These are phyloP conservation scores for Blastocystis sp. DNA, from an alignment of 352 stramenopile genomes.

Conservation along the genomic window DNA sequence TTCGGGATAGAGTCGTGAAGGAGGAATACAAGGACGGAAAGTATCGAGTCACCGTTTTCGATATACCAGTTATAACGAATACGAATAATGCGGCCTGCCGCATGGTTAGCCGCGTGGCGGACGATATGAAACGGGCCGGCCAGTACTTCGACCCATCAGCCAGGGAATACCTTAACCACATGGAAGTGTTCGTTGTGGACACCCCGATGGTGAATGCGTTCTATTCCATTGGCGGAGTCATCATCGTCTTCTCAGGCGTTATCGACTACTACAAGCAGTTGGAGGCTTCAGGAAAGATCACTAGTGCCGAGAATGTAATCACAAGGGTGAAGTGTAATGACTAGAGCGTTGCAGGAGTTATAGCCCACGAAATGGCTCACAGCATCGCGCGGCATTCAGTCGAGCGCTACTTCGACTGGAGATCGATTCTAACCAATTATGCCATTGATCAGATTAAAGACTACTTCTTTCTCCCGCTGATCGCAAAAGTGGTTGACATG, in stretches of 20 bases:
- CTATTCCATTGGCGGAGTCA: background rate
- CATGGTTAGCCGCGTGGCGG: background rate
- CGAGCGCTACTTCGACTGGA: background rate
- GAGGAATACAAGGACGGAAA: background rate
- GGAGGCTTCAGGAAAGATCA: background rate
- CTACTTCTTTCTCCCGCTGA: background rate
- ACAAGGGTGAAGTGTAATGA: background rate
- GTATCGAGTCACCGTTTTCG: background rate
- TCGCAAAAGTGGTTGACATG: background rate
- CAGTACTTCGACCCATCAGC: background rate
- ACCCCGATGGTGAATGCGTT: background rate
- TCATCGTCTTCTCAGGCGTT: background rate
- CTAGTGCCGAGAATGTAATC: background rate
- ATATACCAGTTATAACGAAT: background rate
- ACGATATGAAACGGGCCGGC: background rate
- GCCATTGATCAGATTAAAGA: background rate
- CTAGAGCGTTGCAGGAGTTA: background rate
- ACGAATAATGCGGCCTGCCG: background rate
- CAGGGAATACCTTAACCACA: background rate
- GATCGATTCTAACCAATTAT: no score
- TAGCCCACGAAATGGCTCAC: conserved; percentile 25
- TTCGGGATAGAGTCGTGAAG: background rate
- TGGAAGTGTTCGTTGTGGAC: conserved; percentile 11
- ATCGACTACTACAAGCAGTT: background rate
- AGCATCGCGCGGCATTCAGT: background rate